These are phyloP conservation scores for Picea abies DNA, from an alignment of 83 land plant genomes.

Conservation along the genomic window DNA sequence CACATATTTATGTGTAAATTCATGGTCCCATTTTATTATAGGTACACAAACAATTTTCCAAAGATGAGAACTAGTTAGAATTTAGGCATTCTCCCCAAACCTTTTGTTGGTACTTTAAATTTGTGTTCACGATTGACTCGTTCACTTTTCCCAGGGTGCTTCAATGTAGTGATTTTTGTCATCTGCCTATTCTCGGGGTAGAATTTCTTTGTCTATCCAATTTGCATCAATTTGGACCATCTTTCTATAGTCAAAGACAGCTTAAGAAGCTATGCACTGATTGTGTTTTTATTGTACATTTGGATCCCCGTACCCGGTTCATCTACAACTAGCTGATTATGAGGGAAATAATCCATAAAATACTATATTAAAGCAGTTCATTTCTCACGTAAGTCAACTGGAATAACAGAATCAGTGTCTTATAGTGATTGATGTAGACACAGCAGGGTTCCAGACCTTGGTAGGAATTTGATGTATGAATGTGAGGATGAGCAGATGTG, in stretches of 20 bases:
- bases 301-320: too few species aligned
- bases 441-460: too few species aligned
- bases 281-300: not conserved
- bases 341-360: too few species aligned
- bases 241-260: not conserved
- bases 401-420: too few species aligned
- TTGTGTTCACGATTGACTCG: not conserved
- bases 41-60: not conserved
- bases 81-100: not conserved
- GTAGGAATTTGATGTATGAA: too few species aligned
- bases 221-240: not conserved
- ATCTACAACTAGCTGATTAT: too few species aligned
- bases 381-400: too few species aligned
- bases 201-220: not conserved
- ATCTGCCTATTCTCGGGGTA: not conserved
- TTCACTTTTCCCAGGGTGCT: not conserved
- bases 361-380: too few species aligned
- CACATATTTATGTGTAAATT: not conserved
- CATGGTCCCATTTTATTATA: not conserved
- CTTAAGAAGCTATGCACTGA: not conserved
- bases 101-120: not conserved
- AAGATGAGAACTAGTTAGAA: not conserved
- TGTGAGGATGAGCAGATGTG: too few species aligned
- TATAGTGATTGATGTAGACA: too few species aligned
- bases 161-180: not conserved